Conservation (phyloP, 2,329 filamentous ascomycete genomes). For the Fusarium sp. region DNA sequence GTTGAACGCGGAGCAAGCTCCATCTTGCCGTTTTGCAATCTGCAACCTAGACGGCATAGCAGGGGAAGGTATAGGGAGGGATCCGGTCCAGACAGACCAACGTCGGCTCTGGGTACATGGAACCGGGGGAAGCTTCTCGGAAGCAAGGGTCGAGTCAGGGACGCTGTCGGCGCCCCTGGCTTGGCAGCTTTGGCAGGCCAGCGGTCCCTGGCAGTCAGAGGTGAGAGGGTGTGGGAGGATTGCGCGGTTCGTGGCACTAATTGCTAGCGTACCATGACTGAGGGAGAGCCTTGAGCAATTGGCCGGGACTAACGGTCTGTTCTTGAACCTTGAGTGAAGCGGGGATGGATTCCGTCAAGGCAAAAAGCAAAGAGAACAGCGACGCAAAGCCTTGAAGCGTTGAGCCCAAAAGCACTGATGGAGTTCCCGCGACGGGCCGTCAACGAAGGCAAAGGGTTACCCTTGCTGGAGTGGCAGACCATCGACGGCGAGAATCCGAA, state of each 20-base stretch:
- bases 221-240: constrained; percentile 23
- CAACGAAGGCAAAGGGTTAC: constrained; percentile 1
- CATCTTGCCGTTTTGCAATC: constrained; percentile 23
- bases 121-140: constrained; percentile 28
- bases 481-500: constrained; percentile 9
- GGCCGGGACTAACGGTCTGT: neutral
- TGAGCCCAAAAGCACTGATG: constrained; percentile 8
- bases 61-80: constrained; percentile 33
- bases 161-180: constrained; percentile 15
- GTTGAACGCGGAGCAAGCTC: constrained; percentile 13
- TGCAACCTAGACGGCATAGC: constrained; percentile 33
- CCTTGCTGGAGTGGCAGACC: constrained; percentile 13
- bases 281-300: constrained; percentile 10
- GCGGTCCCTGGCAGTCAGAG: constrained; percentile 25
- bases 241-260: constrained; percentile 32
- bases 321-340: constrained; percentile 13
- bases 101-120: constrained; percentile 11
- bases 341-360: neutral
- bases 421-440: constrained; percentile 13
- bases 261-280: constrained; percentile 33
- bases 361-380: constrained; percentile 20
- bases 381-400: neutral
- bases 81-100: constrained; percentile 5
- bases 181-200: constrained; percentile 32
- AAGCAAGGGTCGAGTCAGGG: constrained; percentile 34